Evolutionary conservation across 2,329 filamentous ascomycete species (phyloP), one percentile per base, ranked within the genome.

Genomic region (Lasiodiplodia sp.): DNA sequence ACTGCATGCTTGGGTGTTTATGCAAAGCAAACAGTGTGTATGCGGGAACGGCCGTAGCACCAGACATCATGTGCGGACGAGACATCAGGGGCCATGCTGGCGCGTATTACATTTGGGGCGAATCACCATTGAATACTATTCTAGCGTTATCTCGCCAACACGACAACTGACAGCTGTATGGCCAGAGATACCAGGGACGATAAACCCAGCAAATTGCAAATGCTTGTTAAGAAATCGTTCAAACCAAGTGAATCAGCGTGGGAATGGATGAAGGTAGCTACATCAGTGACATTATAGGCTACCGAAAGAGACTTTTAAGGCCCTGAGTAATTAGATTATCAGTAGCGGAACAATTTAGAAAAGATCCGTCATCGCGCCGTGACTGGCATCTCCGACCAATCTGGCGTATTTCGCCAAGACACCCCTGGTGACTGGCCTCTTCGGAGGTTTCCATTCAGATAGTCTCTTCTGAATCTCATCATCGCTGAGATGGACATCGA

Each of bases 361-460:
- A 68, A 90, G 78, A 83, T 97, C 94, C 49, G 94, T 97, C 81
- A 97, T 91, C 10, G 94, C 94, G 5, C 95, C 95, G 75, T 95
- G 92, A 78, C 91, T 95, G 12, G 95, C 95, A 86, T 97, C 94
- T 1, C 94, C 92, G 0, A 98, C 95, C 75, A 97, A 80, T 53
- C 87, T 83, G 7, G 92, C 92, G 83, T 98, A 98, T 85, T 98
- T 98, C 5, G 93, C 94, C 82, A 98, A 77, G 51, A 91, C 91
- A 49, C 95, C 95, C 68, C 95, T 88, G 73, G 90, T 94, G 11
- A 97, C 92, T 70, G 87, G 86, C 75, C 89, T 88, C 75, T 82
- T 85, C 0, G 93, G 94, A 38, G 88, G 82, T 76, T 86, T 90
- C 93, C 93, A 97, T 70, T 82, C 83, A 68, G 82, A 84, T 76